Evolutionary conservation across 192 early-diverging fungal genomes (phyloP).

Genomic region (Pilaira anomala): DNA sequence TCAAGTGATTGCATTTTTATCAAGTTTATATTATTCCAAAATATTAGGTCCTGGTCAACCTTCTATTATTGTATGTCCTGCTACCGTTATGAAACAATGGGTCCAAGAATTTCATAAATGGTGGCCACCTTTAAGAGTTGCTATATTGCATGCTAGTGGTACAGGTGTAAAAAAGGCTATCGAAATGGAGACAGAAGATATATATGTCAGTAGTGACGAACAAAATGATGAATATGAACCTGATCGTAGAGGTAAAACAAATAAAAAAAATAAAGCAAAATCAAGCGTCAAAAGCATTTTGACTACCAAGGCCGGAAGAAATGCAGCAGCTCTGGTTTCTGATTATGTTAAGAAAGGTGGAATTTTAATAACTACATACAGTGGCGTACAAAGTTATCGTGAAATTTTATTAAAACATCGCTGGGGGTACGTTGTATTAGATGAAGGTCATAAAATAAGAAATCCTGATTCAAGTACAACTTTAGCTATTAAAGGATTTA

Average conservation of each 20-base stretch:
- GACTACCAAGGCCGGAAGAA: conserved; percentile 33
- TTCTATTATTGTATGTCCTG: conserved; percentile 67
- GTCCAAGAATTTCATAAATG: conserved; percentile 78
- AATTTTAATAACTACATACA: conserved; percentile 86
- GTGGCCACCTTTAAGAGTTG: conserved; percentile 86
- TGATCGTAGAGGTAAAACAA: conserved; percentile 20
- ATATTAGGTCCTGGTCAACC: conserved; percentile 51
- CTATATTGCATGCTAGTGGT: conserved; percentile 85
- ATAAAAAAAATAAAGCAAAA: conserved; percentile 6
- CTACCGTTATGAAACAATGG: conserved; percentile 80
- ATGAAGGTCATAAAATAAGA: conserved; percentile 96
- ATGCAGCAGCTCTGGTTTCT: conserved; percentile 45
- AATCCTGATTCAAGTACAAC: conserved; percentile 92
- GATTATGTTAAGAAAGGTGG: conserved; percentile 56
- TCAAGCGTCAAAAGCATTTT: conserved; percentile 12
- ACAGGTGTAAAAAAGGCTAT: conserved; percentile 56
- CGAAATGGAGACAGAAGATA: conserved; percentile 29
- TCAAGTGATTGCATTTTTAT: conserved; percentile 83
- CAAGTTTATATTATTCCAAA: conserved; percentile 70
- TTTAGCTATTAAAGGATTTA: conserved; percentile 65
- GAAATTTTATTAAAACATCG: conserved; percentile 61
- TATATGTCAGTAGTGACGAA: conserved; percentile 7
- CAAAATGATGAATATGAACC: conserved; percentile 21
- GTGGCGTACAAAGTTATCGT: conserved; percentile 72
- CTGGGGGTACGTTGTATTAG: conserved; percentile 88